phyloP scores from a whole-genome alignment of 2,329 filamentous ascomycete species.

The Lithohypha guttulata region DNA sequence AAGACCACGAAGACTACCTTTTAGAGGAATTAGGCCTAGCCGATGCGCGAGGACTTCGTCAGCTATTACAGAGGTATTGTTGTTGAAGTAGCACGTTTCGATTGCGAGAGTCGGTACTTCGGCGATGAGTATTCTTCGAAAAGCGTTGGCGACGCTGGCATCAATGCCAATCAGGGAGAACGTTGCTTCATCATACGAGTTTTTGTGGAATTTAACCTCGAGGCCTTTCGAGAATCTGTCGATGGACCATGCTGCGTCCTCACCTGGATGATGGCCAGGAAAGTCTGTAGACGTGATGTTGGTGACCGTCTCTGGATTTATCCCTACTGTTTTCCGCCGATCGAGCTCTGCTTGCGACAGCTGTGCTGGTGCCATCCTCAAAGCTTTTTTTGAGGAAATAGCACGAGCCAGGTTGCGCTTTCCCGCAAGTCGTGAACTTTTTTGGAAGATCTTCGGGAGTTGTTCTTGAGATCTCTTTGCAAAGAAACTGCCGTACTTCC shows the following conservation, averaged over 20 bases:
- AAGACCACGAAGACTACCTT: conserved; percentile 65
- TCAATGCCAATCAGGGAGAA: conserved; percentile 92
- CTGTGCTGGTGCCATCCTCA: conserved; percentile 15
- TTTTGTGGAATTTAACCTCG: conserved; percentile 71
- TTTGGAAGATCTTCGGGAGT: too few species aligned
- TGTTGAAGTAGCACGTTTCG: conserved; percentile 82
- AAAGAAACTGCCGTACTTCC: too few species aligned
- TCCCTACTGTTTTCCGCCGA: conserved; percentile 52
- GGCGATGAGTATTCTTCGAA: conserved; percentile 87
- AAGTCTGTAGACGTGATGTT: conserved; percentile 85
- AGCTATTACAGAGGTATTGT: conserved; percentile 96
- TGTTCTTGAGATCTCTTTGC: too few species aligned
- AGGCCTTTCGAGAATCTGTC: conserved; percentile 60
- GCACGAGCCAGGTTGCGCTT: not conserved
- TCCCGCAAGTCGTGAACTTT: too few species aligned
- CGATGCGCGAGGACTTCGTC: conserved; percentile 91
- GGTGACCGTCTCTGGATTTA: conserved; percentile 83
- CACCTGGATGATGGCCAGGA: conserved; percentile 79
- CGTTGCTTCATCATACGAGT: conserved; percentile 62
- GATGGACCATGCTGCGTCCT: conserved; percentile 72
- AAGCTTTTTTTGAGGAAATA: not conserved
- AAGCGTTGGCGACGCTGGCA: conserved; percentile 88
- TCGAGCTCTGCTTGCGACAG: conserved; percentile 34
- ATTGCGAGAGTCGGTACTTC: conserved; percentile 93
- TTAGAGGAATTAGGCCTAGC: conserved; percentile 81